Conservation (phyloP, 129 eudicot species). For the Chrysanthemum seticuspe region DNA sequence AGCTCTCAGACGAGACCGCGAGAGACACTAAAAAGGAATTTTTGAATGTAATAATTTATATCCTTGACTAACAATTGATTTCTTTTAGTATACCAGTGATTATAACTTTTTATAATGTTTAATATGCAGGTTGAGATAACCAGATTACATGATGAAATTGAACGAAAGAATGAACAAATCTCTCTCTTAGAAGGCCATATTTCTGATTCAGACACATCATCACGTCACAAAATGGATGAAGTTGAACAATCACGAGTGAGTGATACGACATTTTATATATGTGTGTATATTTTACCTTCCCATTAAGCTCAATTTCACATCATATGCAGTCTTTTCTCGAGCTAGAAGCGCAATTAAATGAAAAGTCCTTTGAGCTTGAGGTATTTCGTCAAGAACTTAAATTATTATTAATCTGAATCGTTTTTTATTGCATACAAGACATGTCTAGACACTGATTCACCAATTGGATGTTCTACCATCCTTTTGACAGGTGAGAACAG, state of each 20-base stretch:
- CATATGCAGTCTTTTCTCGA: conserved; percentile 58
- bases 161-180: conserved; percentile 60
- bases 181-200: conserved; percentile 59
- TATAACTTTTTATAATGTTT: conserved; percentile 16
- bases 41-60: conserved; percentile 41
- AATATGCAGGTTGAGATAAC: conserved; percentile 56
- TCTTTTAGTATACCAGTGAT: conserved; percentile 4
- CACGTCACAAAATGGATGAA: conserved; percentile 48
- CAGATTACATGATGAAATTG: conserved; percentile 66
- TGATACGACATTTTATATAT: not conserved
- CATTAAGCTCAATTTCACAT: conserved; percentile 12
- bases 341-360: conserved; percentile 65
- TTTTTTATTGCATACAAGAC: not conserved
- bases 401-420: not conserved
- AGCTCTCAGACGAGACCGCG: conserved; percentile 63
- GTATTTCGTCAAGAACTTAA: conserved; percentile 32
- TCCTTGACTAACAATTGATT: not conserved
- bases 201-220: conserved; percentile 42
- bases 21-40: conserved; percentile 45
- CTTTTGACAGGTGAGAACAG: conserved; percentile 66
- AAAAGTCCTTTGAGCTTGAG: conserved; percentile 93
- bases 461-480: conserved; percentile 1
- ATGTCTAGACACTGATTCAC: conserved; percentile 3
- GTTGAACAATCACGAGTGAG: conserved; percentile 61
- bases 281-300: not conserved